Evolutionary conservation across 2,329 filamentous ascomycete genomes (phyloP).

Genomic region (Epichloe sp.): DNA sequence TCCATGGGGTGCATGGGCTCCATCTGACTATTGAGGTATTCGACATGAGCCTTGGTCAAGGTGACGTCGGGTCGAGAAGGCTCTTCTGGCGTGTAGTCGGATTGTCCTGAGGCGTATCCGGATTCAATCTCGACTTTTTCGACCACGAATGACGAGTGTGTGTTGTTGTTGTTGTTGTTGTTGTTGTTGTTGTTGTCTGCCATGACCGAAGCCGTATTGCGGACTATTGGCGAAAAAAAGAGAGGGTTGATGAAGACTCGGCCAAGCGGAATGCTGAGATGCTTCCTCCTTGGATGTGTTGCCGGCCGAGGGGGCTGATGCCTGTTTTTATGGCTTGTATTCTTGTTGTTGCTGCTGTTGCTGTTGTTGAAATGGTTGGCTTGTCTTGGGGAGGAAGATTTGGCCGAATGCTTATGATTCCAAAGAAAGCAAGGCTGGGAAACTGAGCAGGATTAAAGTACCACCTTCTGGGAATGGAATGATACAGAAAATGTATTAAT

Average conservation of each 20-base stretch:
- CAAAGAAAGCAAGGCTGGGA: neutral
- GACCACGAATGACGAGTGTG: slow-evolving; percentile 25
- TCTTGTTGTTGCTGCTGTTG: too few species aligned
- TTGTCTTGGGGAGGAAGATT: neutral
- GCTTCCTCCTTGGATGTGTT: neutral
- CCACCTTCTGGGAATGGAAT: neutral
- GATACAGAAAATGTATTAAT: too few species aligned
- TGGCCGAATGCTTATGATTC: neutral
- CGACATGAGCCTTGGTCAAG: slow-evolving; percentile 78
- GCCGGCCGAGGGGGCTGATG: neutral
- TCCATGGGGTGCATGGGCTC: slow-evolving; percentile 82
- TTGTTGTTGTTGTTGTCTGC: slow-evolving; percentile 24
- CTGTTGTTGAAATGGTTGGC: neutral
- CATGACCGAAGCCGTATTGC: slow-evolving; percentile 9
- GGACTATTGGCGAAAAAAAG: neutral
- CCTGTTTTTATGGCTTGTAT: neutral
- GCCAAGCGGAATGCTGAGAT: neutral
- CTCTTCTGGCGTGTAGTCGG: slow-evolving; percentile 24
- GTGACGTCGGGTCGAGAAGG: slow-evolving; percentile 56
- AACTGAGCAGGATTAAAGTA: neutral
- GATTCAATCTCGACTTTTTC: slow-evolving; percentile 52
- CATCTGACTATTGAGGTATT: slow-evolving; percentile 81
- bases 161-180: slow-evolving; percentile 25
- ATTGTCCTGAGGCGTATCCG: slow-evolving; percentile 58
- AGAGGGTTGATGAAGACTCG: neutral